These are phyloP conservation scores for Psilocybe cyanescens DNA, from an alignment of 768 basidiomycete genomes.

Conservation along the genomic window DNA sequence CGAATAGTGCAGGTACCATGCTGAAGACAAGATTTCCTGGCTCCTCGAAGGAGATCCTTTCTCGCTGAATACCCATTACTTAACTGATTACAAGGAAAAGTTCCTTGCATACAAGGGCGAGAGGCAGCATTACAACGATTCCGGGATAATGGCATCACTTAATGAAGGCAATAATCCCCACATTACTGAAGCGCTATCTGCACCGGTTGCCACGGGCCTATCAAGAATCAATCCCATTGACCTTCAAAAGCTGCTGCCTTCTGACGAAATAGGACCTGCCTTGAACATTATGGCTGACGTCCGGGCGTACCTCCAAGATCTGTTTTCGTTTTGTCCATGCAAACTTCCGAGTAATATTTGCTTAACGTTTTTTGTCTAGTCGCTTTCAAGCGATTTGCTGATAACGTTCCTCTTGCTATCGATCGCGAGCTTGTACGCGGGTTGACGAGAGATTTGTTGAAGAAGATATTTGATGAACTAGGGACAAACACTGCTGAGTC, in stretches of 20 bases:
- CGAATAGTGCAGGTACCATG: conserved; percentile 39
- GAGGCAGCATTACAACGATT: conserved; percentile 32
- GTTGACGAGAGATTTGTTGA: conserved; percentile 46
- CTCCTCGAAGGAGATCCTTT: conserved; percentile 54
- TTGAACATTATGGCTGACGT: conserved; percentile 68
- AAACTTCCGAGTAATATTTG: background rate
- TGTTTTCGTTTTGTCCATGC: background rate
- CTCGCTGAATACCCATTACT: conserved; percentile 57
- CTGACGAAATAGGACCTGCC: conserved; percentile 53
- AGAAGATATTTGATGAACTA: conserved; percentile 48
- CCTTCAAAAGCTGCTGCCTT: conserved; percentile 48
- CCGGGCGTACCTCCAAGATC: conserved; percentile 73
- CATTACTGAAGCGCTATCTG: conserved; percentile 14
- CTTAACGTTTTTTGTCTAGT: conserved; percentile 36
- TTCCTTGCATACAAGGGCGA: conserved; percentile 46
- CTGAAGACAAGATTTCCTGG: conserved; percentile 49
- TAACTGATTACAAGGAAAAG: conserved; percentile 43
- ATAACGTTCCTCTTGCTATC: conserved; percentile 56
- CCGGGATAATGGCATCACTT: background rate
- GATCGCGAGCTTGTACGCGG: conserved; percentile 60
- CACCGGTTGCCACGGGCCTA: conserved; percentile 38
- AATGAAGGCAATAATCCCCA: background rate
- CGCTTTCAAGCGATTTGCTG: conserved; percentile 59
- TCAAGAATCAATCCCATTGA: conserved; percentile 38
- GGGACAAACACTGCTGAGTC: conserved; percentile 51